Evolutionary conservation across 2,329 filamentous ascomycete genomes (phyloP), one percentile per base, ranked within the genome.

Genomic region (Pyrenochaeta sp.): DNA sequence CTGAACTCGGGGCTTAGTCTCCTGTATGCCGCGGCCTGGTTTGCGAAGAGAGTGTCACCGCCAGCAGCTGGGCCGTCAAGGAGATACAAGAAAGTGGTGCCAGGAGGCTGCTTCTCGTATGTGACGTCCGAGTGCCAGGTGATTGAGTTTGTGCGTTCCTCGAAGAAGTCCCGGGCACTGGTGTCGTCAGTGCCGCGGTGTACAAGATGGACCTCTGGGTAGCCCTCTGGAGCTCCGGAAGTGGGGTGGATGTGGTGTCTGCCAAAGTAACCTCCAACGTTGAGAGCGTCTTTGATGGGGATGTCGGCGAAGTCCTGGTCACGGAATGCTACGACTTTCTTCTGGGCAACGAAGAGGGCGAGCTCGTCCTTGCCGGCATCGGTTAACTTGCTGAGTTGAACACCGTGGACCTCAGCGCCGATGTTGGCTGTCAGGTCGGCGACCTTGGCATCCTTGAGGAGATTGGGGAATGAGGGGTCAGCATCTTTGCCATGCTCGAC

Each of bases 121-220:
- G 88, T 89, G 1, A 96, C 86, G 57, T 96, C 91, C 0, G 86
- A 89, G 74, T 96, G 91, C 90, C 90, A 96, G 6, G 89, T 89
- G 1, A 95, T 85, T 1, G 86, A 89, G 72, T 86, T 93, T 3
- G 88, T 92, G 15, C 88, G 81, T 32, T 83, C 82, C 41, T 80
- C 74, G 55, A 90, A 85, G 70, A 87, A 88, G 35, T 81, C 76
- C 14, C 81, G 73, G 14, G 77, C 80, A 2, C 77, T 80, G 6
- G 79, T 82, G 57, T 89, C 86, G 46, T 82, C 75, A 35, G 82
- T 86, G 14, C 83, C 84, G 26, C 89, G 83, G 71, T 93, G 88
- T 1, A 93, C 89, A 2, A 94, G 81, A 63, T 93, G 89, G 11
- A 94, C 73, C 67, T 91, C 84, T 0, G 89, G 88, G 65, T 84